Evolutionary conservation across 306 rosid genomes (phyloP), one percentile per base, ranked within the genome.

Genomic region (Alnus glutinosa): DNA sequence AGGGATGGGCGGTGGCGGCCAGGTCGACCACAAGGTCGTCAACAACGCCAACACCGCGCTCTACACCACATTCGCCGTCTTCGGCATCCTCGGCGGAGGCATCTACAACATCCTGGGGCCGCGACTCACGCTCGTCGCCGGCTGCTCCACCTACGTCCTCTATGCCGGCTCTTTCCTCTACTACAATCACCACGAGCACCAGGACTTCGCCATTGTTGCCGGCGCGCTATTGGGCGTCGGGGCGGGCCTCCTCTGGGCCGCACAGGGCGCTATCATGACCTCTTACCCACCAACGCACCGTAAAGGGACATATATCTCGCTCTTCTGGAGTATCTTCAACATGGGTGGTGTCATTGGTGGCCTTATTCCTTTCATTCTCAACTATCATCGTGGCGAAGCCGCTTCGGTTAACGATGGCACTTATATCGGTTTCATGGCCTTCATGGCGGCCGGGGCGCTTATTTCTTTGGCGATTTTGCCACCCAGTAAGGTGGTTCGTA

Each of bases 1-100:
- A 1, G 98, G 99, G 47, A 91, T 95, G 97, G 99, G 99, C 0
- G 99, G 94, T 0, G 96, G 97, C 0, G 98, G 98, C 19, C 99
- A 95, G 70, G 84, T 93, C 8, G 92, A 95, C 23, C 36, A 87
- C 14, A 85, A 92, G 0, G 99, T 91, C 14, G 81, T 94, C 39
- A 89, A 95, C 88, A 95, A 95, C 74, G 80, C 99, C 77, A 77
- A 80, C 79, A 95, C 99, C 2, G 97, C 99, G 3, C 89, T 95
- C 10, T 95, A 89, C 84, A 62, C 92, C 36, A 74, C 94, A 36
- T 95, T 95, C 71, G 96, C 99, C 34, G 16, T 95, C 30, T 92
- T 93, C 55, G 97, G 99, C 47, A 77, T 93, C 70, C 88, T 95
- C 54, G 99, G 99, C 2, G 98, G 99, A 2, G 99, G 99, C n/a